Percentiles rank a stretch among this genome's conserved stretches.
These are phyloP conservation scores for Pleurotus salmoneostramineus DNA, from an alignment of 768 basidiomycete species.

Conservation along the genomic window DNA sequence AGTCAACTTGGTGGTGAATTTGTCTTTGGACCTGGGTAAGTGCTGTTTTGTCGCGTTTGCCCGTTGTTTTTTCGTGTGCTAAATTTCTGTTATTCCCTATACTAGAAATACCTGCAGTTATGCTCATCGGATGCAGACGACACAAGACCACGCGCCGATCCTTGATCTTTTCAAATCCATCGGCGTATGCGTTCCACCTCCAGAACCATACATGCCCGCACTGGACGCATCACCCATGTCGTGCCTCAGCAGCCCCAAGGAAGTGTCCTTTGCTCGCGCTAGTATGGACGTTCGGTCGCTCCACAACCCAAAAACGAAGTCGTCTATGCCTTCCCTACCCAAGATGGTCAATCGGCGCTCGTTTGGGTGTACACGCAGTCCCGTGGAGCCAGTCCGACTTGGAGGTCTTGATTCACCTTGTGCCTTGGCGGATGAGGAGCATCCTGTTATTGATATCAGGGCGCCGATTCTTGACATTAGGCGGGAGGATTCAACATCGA, in stretches of 20 bases:
- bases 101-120: slow-evolving; percentile 61
- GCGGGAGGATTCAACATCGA: not conserved
- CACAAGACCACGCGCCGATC: slow-evolving; percentile 74
- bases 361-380: not conserved
- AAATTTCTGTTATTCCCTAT: not conserved
- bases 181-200: slow-evolving; percentile 17
- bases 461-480: not conserved
- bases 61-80: no score
- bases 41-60: slow-evolving; percentile 1
- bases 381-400: not conserved
- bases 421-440: not conserved
- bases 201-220: not conserved
- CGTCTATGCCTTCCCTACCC: not conserved
- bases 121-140: slow-evolving; percentile 81
- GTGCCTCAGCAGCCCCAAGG: slow-evolving; percentile 1
- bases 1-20: slow-evolving; percentile 90
- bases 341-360: not conserved
- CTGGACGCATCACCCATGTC: slow-evolving; percentile 1
- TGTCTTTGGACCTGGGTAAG: slow-evolving; percentile 44
- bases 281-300: slow-evolving; percentile 1
- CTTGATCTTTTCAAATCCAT: slow-evolving; percentile 63
- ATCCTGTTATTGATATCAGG: not conserved
- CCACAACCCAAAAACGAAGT: not conserved
- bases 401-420: not conserved
- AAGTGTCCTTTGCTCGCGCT: not conserved